Percentiles rank a stretch among this genome's conserved stretches.
These are phyloP conservation scores for Macrocybe gigantea DNA, from an alignment of 768 basidiomycete genomes.

Conservation along the genomic window DNA sequence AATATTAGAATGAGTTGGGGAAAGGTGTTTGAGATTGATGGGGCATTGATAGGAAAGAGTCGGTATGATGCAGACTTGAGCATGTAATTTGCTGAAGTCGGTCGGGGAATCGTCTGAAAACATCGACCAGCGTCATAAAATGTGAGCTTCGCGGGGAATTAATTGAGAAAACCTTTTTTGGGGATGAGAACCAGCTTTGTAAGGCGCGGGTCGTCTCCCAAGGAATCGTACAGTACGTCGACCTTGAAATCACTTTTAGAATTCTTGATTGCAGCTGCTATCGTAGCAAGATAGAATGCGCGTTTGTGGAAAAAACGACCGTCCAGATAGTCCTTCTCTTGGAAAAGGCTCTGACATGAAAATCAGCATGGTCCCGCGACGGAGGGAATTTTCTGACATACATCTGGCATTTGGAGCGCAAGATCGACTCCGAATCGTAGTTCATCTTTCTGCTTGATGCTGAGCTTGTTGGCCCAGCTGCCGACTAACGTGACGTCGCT, in stretches of 20 bases:
- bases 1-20: conserved; percentile 68
- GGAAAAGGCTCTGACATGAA: conserved; percentile 62
- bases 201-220: conserved; percentile 54
- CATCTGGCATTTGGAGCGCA: conserved; percentile 83
- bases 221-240: conserved; percentile 56
- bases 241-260: conserved; percentile 43
- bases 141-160: conserved; percentile 9
- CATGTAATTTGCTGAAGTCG: conserved; percentile 65
- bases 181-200: conserved; percentile 61
- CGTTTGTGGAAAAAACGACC: conserved; percentile 90
- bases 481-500: conserved; percentile 74
- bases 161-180: conserved; percentile 35
- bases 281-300: conserved; percentile 79
- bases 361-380: conserved; percentile 9
- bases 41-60: conserved; percentile 53
- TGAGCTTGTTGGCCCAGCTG: conserved; percentile 78
- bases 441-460: conserved; percentile 67
- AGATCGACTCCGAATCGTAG: conserved; percentile 69
- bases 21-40: conserved; percentile 61
- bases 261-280: conserved; percentile 56
- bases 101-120: conserved; percentile 39
- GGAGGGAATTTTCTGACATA: conserved; percentile 26
- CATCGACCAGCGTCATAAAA: no score
- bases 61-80: conserved; percentile 71
- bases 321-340: conserved; percentile 92